A percentile compares a stretch with the other conserved stretches of the same genome.
Evolutionary conservation across 148 eudicot genomes (phyloP).

Genomic region (Euryodendron excelsum): DNA sequence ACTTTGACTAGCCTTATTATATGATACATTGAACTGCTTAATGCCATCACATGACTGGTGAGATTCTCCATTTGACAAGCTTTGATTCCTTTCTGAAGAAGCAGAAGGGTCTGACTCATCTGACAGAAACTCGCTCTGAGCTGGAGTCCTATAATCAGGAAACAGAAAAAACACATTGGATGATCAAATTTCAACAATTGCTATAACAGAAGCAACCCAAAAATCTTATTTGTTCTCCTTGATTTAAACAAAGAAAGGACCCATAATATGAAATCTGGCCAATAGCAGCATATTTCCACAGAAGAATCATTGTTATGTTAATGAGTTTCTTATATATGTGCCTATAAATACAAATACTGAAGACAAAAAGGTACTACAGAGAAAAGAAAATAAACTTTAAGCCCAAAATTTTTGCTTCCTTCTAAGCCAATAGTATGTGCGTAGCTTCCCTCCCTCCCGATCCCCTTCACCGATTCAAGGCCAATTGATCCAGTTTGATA

Average conservation of each 20-base stretch:
- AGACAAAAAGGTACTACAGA: background rate
- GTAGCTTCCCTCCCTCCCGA: too few relatives aligned
- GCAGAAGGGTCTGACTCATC: constrained; percentile 80
- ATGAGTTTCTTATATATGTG: background rate
- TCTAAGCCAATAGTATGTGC: too few relatives aligned
- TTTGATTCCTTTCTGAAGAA: constrained; percentile 54
- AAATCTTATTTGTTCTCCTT: background rate
- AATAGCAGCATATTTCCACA: background rate
- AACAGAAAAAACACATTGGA: background rate
- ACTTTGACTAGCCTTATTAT: constrained; percentile 51
- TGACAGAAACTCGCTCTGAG: constrained; percentile 69
- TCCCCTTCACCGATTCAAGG: background rate
- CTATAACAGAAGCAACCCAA: background rate
- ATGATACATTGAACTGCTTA: constrained; percentile 45
- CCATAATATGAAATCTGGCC: background rate
- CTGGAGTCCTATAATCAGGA: constrained; percentile 66
- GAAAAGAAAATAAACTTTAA: too few relatives aligned
- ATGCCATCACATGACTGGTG: constrained; percentile 39
- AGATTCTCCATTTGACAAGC: constrained; percentile 44
- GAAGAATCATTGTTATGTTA: background rate
- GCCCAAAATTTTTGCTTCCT: too few relatives aligned
- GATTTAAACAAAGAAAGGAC: background rate
- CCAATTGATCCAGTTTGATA: background rate
- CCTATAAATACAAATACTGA: background rate
- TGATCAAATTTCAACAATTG: constrained; percentile 4